Conservation (phyloP, 2,329 filamentous ascomycete species). For the Ceratocystis alfenasii region DNA sequence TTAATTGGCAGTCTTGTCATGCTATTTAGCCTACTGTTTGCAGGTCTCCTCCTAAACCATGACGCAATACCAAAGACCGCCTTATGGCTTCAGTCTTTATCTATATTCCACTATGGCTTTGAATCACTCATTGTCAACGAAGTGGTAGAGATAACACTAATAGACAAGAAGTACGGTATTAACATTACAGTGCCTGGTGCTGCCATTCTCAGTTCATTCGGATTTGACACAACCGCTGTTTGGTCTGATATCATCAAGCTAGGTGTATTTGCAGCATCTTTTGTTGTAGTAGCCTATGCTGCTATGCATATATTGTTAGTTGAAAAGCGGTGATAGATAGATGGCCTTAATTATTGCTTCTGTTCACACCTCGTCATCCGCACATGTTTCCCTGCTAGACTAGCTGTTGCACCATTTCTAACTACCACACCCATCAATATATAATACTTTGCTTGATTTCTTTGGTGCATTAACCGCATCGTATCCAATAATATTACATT, state of each 20-base stretch:
- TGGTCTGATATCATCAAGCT: slow-evolving; percentile 77
- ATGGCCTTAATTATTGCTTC: background rate
- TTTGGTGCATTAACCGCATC: too few species aligned
- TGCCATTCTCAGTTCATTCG: slow-evolving; percentile 86
- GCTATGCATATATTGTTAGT: slow-evolving; percentile 92
- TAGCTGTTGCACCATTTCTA: background rate
- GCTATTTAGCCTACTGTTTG: slow-evolving; percentile 92
- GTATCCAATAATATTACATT: too few species aligned
- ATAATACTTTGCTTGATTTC: too few species aligned
- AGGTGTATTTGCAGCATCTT: slow-evolving; percentile 67
- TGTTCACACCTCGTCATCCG: background rate
- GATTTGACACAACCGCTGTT: slow-evolving; percentile 76
- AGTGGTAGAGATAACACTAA: slow-evolving; percentile 74
- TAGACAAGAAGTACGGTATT: slow-evolving; percentile 90
- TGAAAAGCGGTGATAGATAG: slow-evolving; percentile 48
- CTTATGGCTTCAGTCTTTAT: slow-evolving; percentile 81
- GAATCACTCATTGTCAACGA: slow-evolving; percentile 34
- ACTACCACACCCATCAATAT: too few species aligned
- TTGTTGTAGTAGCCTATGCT: slow-evolving; percentile 75
- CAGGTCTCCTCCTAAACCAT: slow-evolving; percentile 86
- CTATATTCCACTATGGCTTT: slow-evolving; percentile 54
- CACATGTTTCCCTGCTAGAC: background rate
- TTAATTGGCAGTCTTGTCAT: slow-evolving; percentile 90
- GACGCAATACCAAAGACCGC: slow-evolving; percentile 78
- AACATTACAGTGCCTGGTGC: slow-evolving; percentile 94